Evolutionary conservation across 495 filamentous ascomycete species (phyloP), one percentile per base, ranked within the genome.

Genomic region (Aspergillus nanangensis): DNA sequence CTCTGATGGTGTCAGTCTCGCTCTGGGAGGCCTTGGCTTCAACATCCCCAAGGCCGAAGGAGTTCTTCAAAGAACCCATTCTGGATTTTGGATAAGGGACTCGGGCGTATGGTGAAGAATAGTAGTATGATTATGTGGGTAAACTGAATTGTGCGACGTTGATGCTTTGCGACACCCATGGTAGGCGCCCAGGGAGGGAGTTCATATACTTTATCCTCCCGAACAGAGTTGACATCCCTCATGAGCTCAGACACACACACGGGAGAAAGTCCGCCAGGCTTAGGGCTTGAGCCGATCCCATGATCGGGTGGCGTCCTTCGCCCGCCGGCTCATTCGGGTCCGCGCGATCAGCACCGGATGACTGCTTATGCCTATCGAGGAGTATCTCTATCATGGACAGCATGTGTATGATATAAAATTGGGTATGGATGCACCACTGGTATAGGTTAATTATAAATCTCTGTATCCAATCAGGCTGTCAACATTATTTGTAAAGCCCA

Each of bases 1-100:
- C 63, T 31, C 61, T 57, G 24, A 58, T 43, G 11, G 70, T 49
- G 11, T 41, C 43, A 9, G 31, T 53, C 3, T 39, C 44, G 10
- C 42, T 21, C 9, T 45, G 38, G 8, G 51, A 10, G 11, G 55
- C 21, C 9, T 37, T 17, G 7, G 50, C 35, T 5, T 48, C 34
- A 24, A 44, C 38, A 8, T 51, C 49, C 5, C 32, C 46, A n/a
- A 62, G 34, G 19, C 60, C 60, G 17, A 67, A 38, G 27, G 59
- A 59, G 46, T 60, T 66, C 36, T 45, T 45, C 14, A 22, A 38
- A 25, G 27, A 14, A 19, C 21, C 19, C 38, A 41, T 41, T 41
- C 19, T 29, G 21, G 38, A 24, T 3, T 0, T 27, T 18, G 34
- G 7, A 14, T 5, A 8, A 7, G 14, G 10, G 34, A n/a, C 7